Evolutionary conservation across 495 filamentous ascomycete genomes (phyloP).

Genomic region (Hyaloscypha variabilis): DNA sequence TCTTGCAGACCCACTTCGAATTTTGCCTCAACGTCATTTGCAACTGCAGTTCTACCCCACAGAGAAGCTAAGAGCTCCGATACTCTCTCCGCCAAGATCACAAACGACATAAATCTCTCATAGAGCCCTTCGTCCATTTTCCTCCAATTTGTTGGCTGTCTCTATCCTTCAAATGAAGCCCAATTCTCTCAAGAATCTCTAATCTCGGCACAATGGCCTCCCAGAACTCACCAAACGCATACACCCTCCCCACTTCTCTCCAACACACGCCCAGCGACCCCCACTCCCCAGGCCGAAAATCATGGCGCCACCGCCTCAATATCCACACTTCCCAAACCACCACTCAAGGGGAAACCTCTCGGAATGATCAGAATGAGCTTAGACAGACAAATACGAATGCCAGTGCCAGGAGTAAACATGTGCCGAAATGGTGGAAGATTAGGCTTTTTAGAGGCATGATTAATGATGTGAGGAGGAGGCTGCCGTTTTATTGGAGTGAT

Average conservation of each 20-base stretch:
- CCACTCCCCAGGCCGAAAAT: constrained; percentile 12
- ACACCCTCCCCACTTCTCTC: constrained; percentile 25
- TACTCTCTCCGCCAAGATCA: background rate
- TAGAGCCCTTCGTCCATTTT: constrained; percentile 2
- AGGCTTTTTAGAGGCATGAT: constrained; percentile 58
- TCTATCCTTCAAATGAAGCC: constrained; percentile 5
- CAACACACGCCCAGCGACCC: constrained; percentile 1
- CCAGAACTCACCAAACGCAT: constrained; percentile 20
- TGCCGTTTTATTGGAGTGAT: constrained; percentile 76
- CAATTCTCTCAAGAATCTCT: background rate
- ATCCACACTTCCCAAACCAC: constrained; percentile 10
- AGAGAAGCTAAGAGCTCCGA: constrained; percentile 1
- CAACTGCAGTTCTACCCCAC: constrained; percentile 13
- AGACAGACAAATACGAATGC: constrained; percentile 14
- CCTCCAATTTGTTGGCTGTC: background rate
- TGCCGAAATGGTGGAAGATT: constrained; percentile 31
- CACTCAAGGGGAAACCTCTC: background rate
- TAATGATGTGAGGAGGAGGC: constrained; percentile 71
- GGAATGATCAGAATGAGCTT: constrained; percentile 2
- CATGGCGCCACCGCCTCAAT: constrained; percentile 21
- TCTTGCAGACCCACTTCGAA: constrained; percentile 8
- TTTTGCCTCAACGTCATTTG: constrained; percentile 6
- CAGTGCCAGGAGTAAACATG: constrained; percentile 22
- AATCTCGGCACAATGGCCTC: constrained; percentile 14
- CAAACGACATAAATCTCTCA: constrained; percentile 7